These are phyloP conservation scores for Rosa lucieae DNA, from an alignment of 306 rosid species.

Conservation along the genomic window DNA sequence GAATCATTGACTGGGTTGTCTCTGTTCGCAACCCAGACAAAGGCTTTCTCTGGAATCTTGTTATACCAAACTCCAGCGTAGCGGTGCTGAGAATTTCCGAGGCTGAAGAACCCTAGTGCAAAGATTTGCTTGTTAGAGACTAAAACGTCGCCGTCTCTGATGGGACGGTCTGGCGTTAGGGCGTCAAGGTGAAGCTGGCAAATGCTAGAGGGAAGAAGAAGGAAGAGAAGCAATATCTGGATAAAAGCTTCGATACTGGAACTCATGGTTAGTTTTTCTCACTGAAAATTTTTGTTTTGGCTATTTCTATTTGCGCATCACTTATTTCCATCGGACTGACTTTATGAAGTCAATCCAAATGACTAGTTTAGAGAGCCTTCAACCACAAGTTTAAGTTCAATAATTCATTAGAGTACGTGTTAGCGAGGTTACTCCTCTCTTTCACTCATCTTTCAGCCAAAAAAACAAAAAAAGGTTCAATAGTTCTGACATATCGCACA, in stretches of 20 bases:
- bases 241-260: neutral
- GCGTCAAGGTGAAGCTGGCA: neutral
- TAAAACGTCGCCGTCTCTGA: conserved; percentile 49
- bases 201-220: neutral
- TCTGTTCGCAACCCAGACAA: conserved; percentile 69
- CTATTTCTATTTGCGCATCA: neutral
- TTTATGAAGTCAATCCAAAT: too few species aligned
- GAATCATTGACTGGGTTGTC: conserved; percentile 30
- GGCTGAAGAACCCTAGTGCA: conserved; percentile 60
- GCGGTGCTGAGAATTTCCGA: conserved; percentile 15
- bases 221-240: neutral
- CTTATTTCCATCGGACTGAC: too few species aligned
- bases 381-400: too few species aligned
- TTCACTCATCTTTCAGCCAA: too few species aligned
- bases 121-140: conserved; percentile 38
- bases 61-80: conserved; percentile 46
- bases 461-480: too few species aligned
- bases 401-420: too few species aligned
- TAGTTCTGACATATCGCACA: too few species aligned
- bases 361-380: too few species aligned
- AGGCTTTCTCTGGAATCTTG: neutral
- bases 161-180: conserved; percentile 25
- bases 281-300: too few species aligned
- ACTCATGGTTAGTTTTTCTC: neutral
- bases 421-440: too few species aligned